These are phyloP conservation scores for Termitomyces sp. DNA, from an alignment of 768 basidiomycete genomes.

Conservation along the genomic window DNA sequence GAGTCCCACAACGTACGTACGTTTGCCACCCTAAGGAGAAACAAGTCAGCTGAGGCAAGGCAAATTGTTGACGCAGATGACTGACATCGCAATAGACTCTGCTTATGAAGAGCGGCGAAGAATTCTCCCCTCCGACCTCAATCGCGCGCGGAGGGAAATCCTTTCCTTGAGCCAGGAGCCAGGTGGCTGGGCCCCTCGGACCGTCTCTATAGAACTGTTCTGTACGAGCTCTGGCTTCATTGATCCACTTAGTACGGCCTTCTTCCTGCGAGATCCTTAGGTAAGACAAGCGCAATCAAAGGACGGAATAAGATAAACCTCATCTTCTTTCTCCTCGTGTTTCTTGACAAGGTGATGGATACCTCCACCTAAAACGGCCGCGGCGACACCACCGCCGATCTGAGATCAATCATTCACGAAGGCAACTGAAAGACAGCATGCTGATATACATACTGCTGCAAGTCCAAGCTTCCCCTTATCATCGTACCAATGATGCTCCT, in stretches of 20 bases:
- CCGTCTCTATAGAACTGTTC: slow-evolving; percentile 39
- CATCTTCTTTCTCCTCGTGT: slow-evolving; percentile 51
- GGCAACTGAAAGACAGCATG: neutral
- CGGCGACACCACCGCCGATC: slow-evolving; percentile 59
- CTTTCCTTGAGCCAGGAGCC: slow-evolving; percentile 57
- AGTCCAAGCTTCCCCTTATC: slow-evolving; percentile 54
- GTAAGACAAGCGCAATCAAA: neutral
- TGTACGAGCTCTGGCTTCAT: slow-evolving; percentile 52
- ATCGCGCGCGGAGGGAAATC: slow-evolving; percentile 56
- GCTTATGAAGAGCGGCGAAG: slow-evolving; percentile 49
- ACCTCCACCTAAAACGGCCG: slow-evolving; percentile 3
- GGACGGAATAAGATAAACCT: slow-evolving; percentile 29
- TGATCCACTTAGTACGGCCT: slow-evolving; percentile 46
- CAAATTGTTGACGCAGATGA: neutral
- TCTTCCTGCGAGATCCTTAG: slow-evolving; percentile 34
- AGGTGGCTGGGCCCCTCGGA: slow-evolving; percentile 45
- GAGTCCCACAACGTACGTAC: slow-evolving; percentile 46
- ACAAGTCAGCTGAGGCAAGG: neutral
- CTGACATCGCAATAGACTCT: slow-evolving; percentile 56
- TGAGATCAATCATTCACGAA: slow-evolving; percentile 21
- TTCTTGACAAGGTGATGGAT: slow-evolving; percentile 2
- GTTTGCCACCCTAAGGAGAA: slow-evolving; percentile 41
- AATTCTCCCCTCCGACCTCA: slow-evolving; percentile 48
- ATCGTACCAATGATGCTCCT: slow-evolving; percentile 52
- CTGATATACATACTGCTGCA: slow-evolving; percentile 33